Percentiles rank a stretch among this genome's conserved stretches.
These are phyloP conservation scores for Triticum turgidum DNA, from an alignment of 176 grass and related monocot genomes.

Conservation along the genomic window DNA sequence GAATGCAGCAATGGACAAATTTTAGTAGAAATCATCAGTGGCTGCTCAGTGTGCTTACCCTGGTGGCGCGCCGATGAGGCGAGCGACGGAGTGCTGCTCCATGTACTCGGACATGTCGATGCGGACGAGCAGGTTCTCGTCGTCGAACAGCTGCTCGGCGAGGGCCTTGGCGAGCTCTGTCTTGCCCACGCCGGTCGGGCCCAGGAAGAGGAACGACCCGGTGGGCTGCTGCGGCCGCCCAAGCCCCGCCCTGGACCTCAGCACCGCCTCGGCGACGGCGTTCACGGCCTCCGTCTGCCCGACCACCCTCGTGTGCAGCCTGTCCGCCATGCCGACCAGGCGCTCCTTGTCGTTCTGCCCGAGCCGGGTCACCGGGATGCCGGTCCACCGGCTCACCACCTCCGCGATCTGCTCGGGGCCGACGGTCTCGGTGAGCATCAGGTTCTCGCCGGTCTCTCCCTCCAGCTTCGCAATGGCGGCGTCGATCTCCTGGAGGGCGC, in stretches of 20 bases:
- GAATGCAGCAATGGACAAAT: no score
- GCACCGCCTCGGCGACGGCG: conserved; percentile 80
- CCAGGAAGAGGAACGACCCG: conserved; percentile 89
- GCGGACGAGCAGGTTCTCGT: conserved; percentile 90
- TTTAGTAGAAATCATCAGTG: not conserved
- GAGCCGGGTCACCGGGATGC: conserved; percentile 82
- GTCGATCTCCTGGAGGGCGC: conserved; percentile 63
- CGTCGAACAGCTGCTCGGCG: conserved; percentile 90
- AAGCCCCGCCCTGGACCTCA: conserved; percentile 81
- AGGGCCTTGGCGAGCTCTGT: conserved; percentile 96
- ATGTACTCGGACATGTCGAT: conserved; percentile 98
- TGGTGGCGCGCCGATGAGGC: conserved; percentile 86
- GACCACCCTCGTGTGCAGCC: conserved; percentile 67
- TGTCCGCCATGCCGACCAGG: conserved; percentile 59
- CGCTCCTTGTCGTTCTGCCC: conserved; percentile 83
- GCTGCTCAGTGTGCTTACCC: conserved; percentile 42
- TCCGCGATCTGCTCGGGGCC: conserved; percentile 78
- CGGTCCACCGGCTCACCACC: conserved; percentile 85
- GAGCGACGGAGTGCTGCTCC: conserved; percentile 94
- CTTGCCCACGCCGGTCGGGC: conserved; percentile 90
- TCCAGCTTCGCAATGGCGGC: conserved; percentile 65
- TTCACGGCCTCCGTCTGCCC: conserved; percentile 61
- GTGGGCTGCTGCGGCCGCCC: conserved; percentile 89
- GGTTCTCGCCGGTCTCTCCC: conserved; percentile 66
- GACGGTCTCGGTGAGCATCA: conserved; percentile 80